phyloP scores from a whole-genome alignment of 2,329 filamentous ascomycete species.

The Alternaria incomplexa region DNA sequence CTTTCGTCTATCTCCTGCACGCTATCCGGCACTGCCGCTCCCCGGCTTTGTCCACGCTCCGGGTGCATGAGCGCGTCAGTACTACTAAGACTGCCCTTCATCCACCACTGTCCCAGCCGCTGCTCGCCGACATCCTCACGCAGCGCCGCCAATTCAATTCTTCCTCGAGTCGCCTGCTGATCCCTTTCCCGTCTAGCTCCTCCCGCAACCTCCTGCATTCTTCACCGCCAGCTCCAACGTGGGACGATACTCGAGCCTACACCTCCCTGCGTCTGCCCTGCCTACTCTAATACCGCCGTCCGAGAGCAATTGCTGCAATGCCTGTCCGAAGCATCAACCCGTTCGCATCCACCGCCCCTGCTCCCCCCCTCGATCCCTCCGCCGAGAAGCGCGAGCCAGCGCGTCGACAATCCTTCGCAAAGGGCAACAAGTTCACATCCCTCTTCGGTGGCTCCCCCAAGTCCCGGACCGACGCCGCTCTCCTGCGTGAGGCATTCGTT shows the following conservation, averaged over 20 bases:
- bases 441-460: constrained; percentile 84
- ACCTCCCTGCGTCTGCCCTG: neutral
- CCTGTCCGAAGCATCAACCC: constrained; percentile 67
- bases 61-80: constrained; percentile 13
- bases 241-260: constrained; percentile 3
- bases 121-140: constrained; percentile 4
- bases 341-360: constrained; percentile 61
- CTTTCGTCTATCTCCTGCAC: constrained; percentile 12
- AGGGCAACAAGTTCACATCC: constrained; percentile 74
- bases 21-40: constrained; percentile 30
- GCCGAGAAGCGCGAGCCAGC: constrained; percentile 61
- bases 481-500: constrained; percentile 71
- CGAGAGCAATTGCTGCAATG: constrained; percentile 55
- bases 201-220: constrained; percentile 11
- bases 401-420: constrained; percentile 60
- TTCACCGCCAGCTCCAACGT: constrained; percentile 21
- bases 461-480: constrained; percentile 66
- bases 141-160: constrained; percentile 6
- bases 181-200: constrained; percentile 17
- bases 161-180: constrained; percentile 22
- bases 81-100: constrained; percentile 3
- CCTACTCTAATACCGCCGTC: constrained; percentile 3
- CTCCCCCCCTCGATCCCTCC: constrained; percentile 57
- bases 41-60: constrained; percentile 21
- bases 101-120: neutral